Base-by-base conservation (phyloP, 768 basidiomycete genomes). In the Lactarius hatsudake region DNA sequence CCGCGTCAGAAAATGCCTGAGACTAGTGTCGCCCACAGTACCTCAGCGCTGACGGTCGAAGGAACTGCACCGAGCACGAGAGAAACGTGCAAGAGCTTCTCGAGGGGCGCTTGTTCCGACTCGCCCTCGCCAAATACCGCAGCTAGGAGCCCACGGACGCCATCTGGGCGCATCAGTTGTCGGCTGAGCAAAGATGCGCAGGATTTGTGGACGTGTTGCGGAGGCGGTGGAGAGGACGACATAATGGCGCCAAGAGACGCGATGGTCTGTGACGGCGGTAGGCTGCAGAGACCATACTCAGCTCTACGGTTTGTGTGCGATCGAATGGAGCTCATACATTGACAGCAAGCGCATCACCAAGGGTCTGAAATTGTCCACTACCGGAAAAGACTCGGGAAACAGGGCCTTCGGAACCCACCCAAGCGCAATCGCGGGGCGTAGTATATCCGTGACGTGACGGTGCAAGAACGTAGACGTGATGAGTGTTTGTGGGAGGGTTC, bases 11-110 rank as follows among this genome's bases (percentile, higher is more conserved):
- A 36, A 23, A 28, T 58, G 45, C 17, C 1, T 42, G 17, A 17
- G 17, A 10, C 7, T 32, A 58, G 32, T 23, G 13, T 17, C 23
- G 8, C 8, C 18, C 17, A 73, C 83, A n/a, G 60, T 71, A 91
- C 92, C 78, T 87, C 79, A 17, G 83, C 74, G 9, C 79, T 75
- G 76, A 85, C 83, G 15, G 78, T 80, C 0, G 82, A 75, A 0
- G 94, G 93, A 15, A 88, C 80, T n/a, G 86, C 78, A 53, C 79
- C 80, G 59, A 97, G 74, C 23, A 92, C 81, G 7, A 79, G 80
- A 23, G 90, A 82, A 38, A 93, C 80, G 63, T 88, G 87, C 66
- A 94, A 89, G 34, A 94, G 80, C 73, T 90, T 91, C 67, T 89
- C 85, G 5, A 91, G 72, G 2, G 82, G 81, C 2, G 83, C 80